Percentiles rank a stretch among this genome's conserved stretches.
Conservation (phyloP, 768 basidiomycete genomes). For the Panaeolus cyanescens region DNA sequence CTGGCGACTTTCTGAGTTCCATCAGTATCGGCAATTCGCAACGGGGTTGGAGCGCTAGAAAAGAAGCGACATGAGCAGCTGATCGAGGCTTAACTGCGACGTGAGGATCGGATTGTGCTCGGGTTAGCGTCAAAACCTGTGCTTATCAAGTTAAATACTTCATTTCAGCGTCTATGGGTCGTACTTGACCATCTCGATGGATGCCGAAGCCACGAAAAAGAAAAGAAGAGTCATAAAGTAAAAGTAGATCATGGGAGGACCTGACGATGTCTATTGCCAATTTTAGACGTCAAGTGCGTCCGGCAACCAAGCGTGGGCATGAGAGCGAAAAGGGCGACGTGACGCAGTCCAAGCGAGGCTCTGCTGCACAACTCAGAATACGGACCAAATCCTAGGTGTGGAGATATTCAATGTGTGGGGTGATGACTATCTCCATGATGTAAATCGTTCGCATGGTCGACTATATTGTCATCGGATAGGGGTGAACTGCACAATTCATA, state of each 20-base stretch:
- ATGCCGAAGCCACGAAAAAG: no score
- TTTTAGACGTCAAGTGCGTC: background rate
- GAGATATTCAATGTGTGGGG: background rate
- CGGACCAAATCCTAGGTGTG: background rate
- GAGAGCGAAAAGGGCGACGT: background rate
- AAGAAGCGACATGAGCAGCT: constrained; percentile 12
- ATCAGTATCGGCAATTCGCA: constrained; percentile 16
- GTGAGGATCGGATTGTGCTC: constrained; percentile 4
- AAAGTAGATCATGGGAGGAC: background rate
- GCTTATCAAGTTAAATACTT: constrained; percentile 8
- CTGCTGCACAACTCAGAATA: background rate
- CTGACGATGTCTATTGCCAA: background rate
- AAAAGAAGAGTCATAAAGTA: background rate
- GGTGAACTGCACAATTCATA: background rate
- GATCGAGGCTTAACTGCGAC: constrained; percentile 8
- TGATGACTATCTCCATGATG: constrained; percentile 1
- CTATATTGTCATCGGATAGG: background rate
- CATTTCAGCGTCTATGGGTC: background rate
- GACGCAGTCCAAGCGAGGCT: background rate
- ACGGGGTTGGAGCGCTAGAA: constrained; percentile 22
- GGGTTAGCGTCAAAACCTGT: constrained; percentile 8
- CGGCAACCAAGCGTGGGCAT: background rate
- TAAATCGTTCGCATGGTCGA: background rate
- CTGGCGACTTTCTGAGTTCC: constrained; percentile 10
- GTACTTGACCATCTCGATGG: no score